phyloP scores from a whole-genome alignment of 176 grass and related monocot species.

The bread wheat (Triticum aestivum) region IWGSC_CS_RefSeq_v2.1 NC_057799.1:475678300-475678799 shows the following conservation, averaged over 20 bases:
- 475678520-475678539: not conserved
- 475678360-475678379: too few relatives aligned
- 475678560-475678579: not conserved
- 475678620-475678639: not conserved
- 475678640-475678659: not conserved
- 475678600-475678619: not conserved
- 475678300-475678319: too few relatives aligned
- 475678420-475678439: conserved; percentile 30
- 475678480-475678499: not conserved
- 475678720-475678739: not conserved
- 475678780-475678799: conserved; percentile 17
- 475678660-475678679: not conserved
- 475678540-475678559: not conserved
- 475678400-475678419: not conserved
- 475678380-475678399: not conserved
- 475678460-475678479: conserved; percentile 32
- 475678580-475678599: not conserved
- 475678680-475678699: not conserved
- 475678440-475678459: not conserved
- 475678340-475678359: not conserved
- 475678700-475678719: not conserved
- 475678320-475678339: too few relatives aligned
- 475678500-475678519: conserved; percentile 3
- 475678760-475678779: not conserved
- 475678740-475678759: not conserved